Percentiles rank a stretch among this genome's conserved stretches.
Conservation (phyloP, 352 stramenopile species). For the Phytopythium boreale region DNA sequence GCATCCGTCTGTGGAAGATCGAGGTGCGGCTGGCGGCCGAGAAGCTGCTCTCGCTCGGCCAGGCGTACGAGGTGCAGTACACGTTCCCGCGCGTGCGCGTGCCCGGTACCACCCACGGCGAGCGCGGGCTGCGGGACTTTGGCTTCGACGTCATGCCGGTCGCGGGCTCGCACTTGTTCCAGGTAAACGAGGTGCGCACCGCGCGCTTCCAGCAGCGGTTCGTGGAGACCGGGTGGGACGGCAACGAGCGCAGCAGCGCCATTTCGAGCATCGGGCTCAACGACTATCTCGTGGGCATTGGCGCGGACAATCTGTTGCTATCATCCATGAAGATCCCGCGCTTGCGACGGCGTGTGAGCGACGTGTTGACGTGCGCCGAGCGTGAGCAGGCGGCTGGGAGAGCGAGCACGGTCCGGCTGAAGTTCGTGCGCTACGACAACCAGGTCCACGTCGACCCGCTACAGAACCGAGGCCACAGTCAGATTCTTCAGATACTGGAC, state of each 20-base stretch:
- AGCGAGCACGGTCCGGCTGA: conserved; percentile 34
- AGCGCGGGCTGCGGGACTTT: conserved; percentile 23
- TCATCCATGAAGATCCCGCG: conserved; percentile 37
- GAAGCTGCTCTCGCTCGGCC: conserved; percentile 60
- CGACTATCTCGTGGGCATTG: conserved; percentile 90
- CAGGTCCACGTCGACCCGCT: conserved; percentile 31
- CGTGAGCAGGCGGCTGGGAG: conserved; percentile 17
- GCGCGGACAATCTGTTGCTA: conserved; percentile 50
- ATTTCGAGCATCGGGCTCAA: conserved; percentile 90
- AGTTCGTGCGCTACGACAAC: conserved; percentile 56
- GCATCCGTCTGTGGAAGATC: conserved; percentile 42
- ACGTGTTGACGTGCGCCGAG: conserved; percentile 17
- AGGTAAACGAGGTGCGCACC: conserved; percentile 42
- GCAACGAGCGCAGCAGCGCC: conserved; percentile 29
- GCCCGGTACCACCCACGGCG: not conserved
- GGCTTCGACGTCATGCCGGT: conserved; percentile 46
- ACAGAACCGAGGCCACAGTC: conserved; percentile 34
- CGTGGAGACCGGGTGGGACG: conserved; percentile 11
- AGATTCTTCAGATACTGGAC: conserved; percentile 46
- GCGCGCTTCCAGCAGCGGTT: conserved; percentile 36
- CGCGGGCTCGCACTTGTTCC: conserved; percentile 46
- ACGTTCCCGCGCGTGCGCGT: conserved; percentile 19
- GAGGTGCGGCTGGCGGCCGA: conserved; percentile 37
- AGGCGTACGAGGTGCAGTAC: conserved; percentile 54
- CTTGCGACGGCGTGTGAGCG: conserved; percentile 35